Percentiles rank a stretch among this genome's conserved stretches.
These are phyloP conservation scores for Candida frijolesensis DNA, from an alignment of 1,139 yeast species.

Conservation along the genomic window DNA sequence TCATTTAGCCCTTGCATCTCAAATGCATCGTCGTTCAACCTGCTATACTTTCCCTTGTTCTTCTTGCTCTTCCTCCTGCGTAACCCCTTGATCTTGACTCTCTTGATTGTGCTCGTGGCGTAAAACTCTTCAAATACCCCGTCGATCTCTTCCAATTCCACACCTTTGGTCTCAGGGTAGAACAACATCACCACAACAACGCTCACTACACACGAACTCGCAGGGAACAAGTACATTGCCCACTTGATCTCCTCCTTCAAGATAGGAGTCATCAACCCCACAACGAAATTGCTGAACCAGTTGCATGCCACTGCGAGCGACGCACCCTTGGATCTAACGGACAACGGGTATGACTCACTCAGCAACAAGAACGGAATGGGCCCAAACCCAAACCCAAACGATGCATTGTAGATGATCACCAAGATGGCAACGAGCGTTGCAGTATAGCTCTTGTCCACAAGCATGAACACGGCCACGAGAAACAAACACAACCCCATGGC, in stretches of 20 bases:
- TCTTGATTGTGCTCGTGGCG: conserved; percentile 12
- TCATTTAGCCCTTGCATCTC: conserved; percentile 20
- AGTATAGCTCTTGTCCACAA: conserved; percentile 37
- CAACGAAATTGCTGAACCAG: conserved; percentile 57
- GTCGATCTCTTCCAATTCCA: conserved; percentile 88
- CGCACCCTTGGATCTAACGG: conserved; percentile 57
- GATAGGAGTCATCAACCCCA: conserved; percentile 57
- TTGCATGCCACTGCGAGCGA: conserved; percentile 56
- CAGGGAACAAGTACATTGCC: conserved; percentile 54
- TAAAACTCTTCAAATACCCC: conserved; percentile 65
- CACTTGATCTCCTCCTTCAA: conserved; percentile 50
- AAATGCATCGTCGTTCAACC: conserved; percentile 15
- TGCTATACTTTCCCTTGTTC: conserved; percentile 7
- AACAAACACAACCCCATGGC: conserved; percentile 48
- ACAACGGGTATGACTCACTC: conserved; percentile 55
- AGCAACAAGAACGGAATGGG: conserved; percentile 59
- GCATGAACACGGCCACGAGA: conserved; percentile 44
- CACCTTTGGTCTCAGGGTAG: conserved; percentile 91
- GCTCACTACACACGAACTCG: conserved; percentile 46
- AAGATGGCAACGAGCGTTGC: conserved; percentile 50
- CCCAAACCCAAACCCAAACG: conserved; percentile 61
- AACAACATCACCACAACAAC: conserved; percentile 57
- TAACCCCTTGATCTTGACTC: conserved; percentile 9
- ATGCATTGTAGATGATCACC: conserved; percentile 53
- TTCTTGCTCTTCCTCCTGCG: conserved; percentile 3